Base-by-base conservation (phyloP, 164 flowering plant genomes). In the Aristolochia fimbriata region DNA sequence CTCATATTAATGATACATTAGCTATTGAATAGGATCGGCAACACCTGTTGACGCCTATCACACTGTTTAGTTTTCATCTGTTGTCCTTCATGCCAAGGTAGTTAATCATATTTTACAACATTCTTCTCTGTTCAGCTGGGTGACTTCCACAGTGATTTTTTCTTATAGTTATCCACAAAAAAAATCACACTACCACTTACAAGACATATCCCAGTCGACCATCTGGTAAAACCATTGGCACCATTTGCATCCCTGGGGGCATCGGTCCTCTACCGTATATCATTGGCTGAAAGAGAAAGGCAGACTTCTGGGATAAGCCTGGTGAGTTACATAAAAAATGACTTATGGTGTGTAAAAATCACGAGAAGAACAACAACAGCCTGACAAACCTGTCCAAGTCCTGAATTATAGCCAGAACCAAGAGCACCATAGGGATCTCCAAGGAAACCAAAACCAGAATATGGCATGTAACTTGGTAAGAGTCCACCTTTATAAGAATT, bases 231-330 rank as follows among this genome's bases (percentile, higher is more conserved):
- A 88, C 84, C 99, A 94, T 88, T 3, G 99, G 97, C 64, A 94
- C 96, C 99, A 94, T 94, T 24, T 82, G 86, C 97, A 91, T 91
- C 58, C 96, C 96, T 13, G 96, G 68, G 31, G 97, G 96, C 87
- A 83, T 84, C 54, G 88, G 91, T 4, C 99, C 99, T 71, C 99
- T 80, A 33, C 96, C 97, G 59, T 88, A 91, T 73, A 91, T 91
- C 77, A 94, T 55, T 31, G 97, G 99, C 95, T 93, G 91, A 72
- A 67, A 60, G 17, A 25, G 22, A 60, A 17, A 51, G 1, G 14
- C 63, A 56, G n/a, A 53, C 16, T 52, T 24, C 20, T 50, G 57
- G 24, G 47, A 16, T 58, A 25, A 63, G 52, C 23, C 22, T 15
- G n/a, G 60, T 12, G 19, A 17, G 17, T 9, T 0, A 15, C 45